These are phyloP conservation scores for Clitopilus hobsonii DNA, from an alignment of 768 basidiomycete genomes.

Conservation along the genomic window DNA sequence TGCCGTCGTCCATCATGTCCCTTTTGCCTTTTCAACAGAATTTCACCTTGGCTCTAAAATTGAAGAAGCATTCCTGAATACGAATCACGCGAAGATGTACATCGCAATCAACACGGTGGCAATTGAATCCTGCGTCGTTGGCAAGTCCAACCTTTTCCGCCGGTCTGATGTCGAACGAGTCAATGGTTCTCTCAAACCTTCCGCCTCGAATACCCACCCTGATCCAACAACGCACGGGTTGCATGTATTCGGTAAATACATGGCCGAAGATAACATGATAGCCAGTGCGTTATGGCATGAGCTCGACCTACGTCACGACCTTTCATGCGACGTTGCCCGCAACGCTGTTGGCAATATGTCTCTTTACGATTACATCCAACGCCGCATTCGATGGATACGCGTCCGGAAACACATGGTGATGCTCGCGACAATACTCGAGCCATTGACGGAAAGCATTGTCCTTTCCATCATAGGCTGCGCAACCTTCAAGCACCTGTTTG, in stretches of 20 bases:
- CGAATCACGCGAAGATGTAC: slow-evolving; percentile 98
- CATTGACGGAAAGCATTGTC: slow-evolving; percentile 85
- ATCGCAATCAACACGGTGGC: slow-evolving; percentile 88
- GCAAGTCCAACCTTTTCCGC: slow-evolving; percentile 93
- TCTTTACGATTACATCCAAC: slow-evolving; percentile 77
- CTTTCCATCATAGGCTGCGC: slow-evolving; percentile 60
- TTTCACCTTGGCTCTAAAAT: slow-evolving; percentile 72
- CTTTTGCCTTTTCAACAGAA: slow-evolving; percentile 76
- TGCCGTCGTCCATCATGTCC: slow-evolving; percentile 93
- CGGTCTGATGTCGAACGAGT: slow-evolving; percentile 82
- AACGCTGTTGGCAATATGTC: slow-evolving; percentile 90
- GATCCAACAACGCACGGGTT: slow-evolving; percentile 48
- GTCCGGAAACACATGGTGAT: slow-evolving; percentile 94
- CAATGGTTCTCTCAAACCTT: slow-evolving; percentile 58
- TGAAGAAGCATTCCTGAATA: slow-evolving; percentile 94
- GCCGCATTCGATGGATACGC: slow-evolving; percentile 94
- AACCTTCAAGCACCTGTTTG: slow-evolving; percentile 47
- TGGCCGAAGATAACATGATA: slow-evolving; percentile 99
- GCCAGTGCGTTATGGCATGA: slow-evolving; percentile 92
- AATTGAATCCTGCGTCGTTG: slow-evolving; percentile 92
- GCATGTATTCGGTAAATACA: slow-evolving; percentile 76
- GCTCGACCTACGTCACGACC: slow-evolving; percentile 78
- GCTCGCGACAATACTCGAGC: slow-evolving; percentile 82
- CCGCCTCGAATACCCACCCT: slow-evolving; percentile 15
- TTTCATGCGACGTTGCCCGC: slow-evolving; percentile 86